Base-by-base conservation (phyloP, 2,329 filamentous ascomycete species). In the Raffaelea arxii region DNA sequence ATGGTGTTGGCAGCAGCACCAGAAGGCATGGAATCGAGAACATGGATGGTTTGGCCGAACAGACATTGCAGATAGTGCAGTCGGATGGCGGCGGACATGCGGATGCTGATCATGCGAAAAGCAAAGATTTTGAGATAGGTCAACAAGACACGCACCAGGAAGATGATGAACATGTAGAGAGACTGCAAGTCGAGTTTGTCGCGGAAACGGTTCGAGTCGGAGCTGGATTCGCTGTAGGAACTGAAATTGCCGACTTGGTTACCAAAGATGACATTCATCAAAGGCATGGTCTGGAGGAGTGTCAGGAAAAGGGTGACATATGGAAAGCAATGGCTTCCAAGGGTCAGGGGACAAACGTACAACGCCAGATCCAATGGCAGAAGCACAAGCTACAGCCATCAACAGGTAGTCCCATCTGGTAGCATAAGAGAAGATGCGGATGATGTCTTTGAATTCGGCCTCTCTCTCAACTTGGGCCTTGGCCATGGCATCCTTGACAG, bases 111-210 rank as follows among this genome's bases (percentile, higher is more conserved):
- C 60, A 81, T 72, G 21, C 78, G 75, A 52, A 80, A 80, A 32
- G 67, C 66, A 54, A 80, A 77, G 71, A 65, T 65, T 56, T 56
- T 58, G 52, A 61, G 53, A 46, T 86, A 87, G 49, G 75, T 77
- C 36, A 85, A 64, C 18, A 65, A 57, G 53, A 85, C 80, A 41
- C 82, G 78, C 14, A 67, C 82, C 36, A 88, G 62, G 59, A 88
- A 89, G 6, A 89, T 67, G 46, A 78, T 78, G 46, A 88, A 74
- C 55, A 88, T 79, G 60, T 81, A 86, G 0, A 89, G 64, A 60
- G 75, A 62, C 49, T 74, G 65, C 41, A 54, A 62, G 53, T 77
- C 68, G 25, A 77, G 54, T 11, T 53, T 55, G 3, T 53, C 49
- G 18, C 61, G 53, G 53, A 79, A 78, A 1, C 45, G 18, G 18